Conservation (phyloP, 352 stramenopile species). For the Phytopythium chamaehyphon region DNA sequence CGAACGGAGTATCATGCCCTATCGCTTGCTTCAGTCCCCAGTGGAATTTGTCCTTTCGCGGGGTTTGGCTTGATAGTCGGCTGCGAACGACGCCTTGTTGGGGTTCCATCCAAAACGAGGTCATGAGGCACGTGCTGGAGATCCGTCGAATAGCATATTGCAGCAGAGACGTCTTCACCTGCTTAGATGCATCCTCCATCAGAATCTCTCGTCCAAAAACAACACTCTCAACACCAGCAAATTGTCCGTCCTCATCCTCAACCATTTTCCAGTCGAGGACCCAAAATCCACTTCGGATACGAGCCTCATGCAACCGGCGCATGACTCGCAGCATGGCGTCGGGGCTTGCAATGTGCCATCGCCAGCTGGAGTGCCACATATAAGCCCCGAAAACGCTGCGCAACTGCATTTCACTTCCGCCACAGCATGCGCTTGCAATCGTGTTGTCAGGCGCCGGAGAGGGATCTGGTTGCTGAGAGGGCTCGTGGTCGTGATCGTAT, state of each 20-base stretch:
- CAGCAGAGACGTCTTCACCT: conserved; percentile 65
- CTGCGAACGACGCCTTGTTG: conserved; percentile 71
- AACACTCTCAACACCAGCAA: conserved; percentile 54
- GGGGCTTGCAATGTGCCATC: conserved; percentile 68
- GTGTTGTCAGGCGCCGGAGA: conserved; percentile 10
- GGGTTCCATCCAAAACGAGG: conserved; percentile 88
- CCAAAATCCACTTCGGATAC: conserved; percentile 76
- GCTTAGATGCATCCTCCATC: conserved; percentile 78
- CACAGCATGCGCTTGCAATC: conserved; percentile 61
- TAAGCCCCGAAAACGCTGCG: conserved; percentile 80
- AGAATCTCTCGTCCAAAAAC: conserved; percentile 79
- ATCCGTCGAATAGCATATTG: conserved; percentile 77
- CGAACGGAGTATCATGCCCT: conserved; percentile 56
- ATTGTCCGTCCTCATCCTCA: conserved; percentile 49
- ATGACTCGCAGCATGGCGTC: conserved; percentile 56
- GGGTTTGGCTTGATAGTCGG: conserved; percentile 32
- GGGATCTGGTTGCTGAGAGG: conserved; percentile 29
- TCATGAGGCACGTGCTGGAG: conserved; percentile 76
- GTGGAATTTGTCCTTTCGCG: conserved; percentile 50
- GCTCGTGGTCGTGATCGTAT: conserved; percentile 33
- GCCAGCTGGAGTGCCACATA: conserved; percentile 86
- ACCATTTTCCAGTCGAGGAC: conserved; percentile 78
- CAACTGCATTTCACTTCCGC: conserved; percentile 69
- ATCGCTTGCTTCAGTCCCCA: conserved; percentile 66
- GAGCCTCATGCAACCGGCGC: conserved; percentile 62